Conservation (phyloP, 805 yeast genomes). For the Wickerhamiella kazuoi region DNA sequence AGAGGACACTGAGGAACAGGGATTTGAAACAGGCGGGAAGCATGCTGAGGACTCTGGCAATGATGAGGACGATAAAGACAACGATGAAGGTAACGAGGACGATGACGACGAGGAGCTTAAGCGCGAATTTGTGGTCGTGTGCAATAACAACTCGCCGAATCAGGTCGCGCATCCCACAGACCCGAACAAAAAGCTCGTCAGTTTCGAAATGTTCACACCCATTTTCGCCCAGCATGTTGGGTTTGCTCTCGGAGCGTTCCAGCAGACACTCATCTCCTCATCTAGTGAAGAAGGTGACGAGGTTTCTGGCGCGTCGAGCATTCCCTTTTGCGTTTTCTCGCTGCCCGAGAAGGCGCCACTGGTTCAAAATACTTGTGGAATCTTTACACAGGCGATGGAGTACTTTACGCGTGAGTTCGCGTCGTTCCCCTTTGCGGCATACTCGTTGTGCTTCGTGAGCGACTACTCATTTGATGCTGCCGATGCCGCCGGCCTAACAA, state of each 20-base stretch:
- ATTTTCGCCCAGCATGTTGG: slow-evolving; percentile 90
- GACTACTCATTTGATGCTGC: slow-evolving; percentile 21
- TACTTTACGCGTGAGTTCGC: slow-evolving; percentile 78
- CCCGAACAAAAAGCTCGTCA: slow-evolving; percentile 50
- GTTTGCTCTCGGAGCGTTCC: slow-evolving; percentile 85
- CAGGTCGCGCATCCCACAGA: slow-evolving; percentile 59
- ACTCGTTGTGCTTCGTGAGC: slow-evolving; percentile 51
- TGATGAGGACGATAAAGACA: slow-evolving; percentile 12
- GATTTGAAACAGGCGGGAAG: slow-evolving; percentile 2
- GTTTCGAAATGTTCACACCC: slow-evolving; percentile 62
- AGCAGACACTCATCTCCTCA: slow-evolving; percentile 34
- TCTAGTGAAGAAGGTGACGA: slow-evolving; percentile 22
- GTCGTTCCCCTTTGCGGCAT: slow-evolving; percentile 78
- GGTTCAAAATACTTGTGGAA: slow-evolving; percentile 49
- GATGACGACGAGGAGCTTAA: slow-evolving; percentile 19
- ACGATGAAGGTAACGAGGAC: slow-evolving; percentile 5
- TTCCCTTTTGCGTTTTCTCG: slow-evolving; percentile 12
- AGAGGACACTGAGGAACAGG: background rate
- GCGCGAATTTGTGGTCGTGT: slow-evolving; percentile 25
- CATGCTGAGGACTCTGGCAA: slow-evolving; percentile 6
- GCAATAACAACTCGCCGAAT: slow-evolving; percentile 30
- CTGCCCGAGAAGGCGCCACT: slow-evolving; percentile 24
- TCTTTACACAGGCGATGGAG: slow-evolving; percentile 63
- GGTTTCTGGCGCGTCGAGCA: slow-evolving; percentile 11
- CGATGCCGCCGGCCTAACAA: slow-evolving; percentile 59